These are phyloP conservation scores for Aristolochia contorta DNA, from an alignment of 164 flowering plant genomes.

Conservation along the genomic window DNA sequence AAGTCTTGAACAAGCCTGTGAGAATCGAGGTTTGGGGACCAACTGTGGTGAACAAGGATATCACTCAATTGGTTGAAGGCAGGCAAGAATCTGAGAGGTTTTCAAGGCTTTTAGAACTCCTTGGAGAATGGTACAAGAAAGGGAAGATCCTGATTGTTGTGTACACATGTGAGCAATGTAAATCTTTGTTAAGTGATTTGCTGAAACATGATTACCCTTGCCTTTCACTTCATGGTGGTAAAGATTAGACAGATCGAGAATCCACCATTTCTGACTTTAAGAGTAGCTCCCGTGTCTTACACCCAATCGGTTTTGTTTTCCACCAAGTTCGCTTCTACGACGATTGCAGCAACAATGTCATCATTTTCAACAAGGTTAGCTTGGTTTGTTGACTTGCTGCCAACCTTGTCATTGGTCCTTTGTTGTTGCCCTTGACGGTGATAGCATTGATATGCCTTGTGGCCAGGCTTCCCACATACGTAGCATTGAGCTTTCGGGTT, in stretches of 20 bases:
- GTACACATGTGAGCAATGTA: slow-evolving; percentile 85
- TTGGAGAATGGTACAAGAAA: slow-evolving; percentile 94
- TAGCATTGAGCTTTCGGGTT: too few relatives aligned
- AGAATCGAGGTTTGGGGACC: slow-evolving; percentile 94
- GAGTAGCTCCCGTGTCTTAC: too few relatives aligned
- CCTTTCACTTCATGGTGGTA: slow-evolving; percentile 94
- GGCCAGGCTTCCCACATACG: too few relatives aligned
- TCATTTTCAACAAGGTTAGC: too few relatives aligned
- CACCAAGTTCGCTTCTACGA: too few relatives aligned
- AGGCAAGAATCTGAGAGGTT: slow-evolving; percentile 83
- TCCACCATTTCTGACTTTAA: slow-evolving; percentile 90
- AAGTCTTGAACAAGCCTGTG: slow-evolving; percentile 81
- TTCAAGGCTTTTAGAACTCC: slow-evolving; percentile 68
- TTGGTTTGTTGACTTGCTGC: too few relatives aligned
- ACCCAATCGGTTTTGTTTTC: too few relatives aligned
- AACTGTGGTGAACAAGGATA: slow-evolving; percentile 97
- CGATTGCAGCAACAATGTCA: too few relatives aligned
- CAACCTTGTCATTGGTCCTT: too few relatives aligned
- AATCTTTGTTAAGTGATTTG: slow-evolving; percentile 69
- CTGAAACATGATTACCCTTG: slow-evolving; percentile 74
- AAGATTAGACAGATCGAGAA: slow-evolving; percentile 93
- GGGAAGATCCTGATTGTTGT: slow-evolving; percentile 92
- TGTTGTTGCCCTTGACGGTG: too few relatives aligned
- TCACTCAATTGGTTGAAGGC: slow-evolving; percentile 79
- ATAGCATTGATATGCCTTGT: too few relatives aligned